A percentile compares a stretch with the other conserved stretches of the same genome.
Evolutionary conservation across 2,329 filamentous ascomycete genomes (phyloP).

Genomic region (Phialemonium atrogriseum): DNA sequence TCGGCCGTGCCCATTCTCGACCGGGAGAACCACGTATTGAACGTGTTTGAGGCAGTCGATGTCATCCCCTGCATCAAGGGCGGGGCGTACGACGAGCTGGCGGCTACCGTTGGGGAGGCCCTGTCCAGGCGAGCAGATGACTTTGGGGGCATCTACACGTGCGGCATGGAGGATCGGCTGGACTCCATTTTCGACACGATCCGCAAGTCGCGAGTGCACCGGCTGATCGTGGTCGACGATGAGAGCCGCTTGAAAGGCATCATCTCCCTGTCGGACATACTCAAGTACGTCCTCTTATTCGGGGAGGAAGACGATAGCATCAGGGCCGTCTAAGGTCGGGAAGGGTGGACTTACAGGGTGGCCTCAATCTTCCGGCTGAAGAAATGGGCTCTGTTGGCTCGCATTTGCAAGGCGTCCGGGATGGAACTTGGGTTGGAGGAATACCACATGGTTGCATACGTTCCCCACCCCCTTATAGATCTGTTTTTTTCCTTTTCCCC

Average conservation of each 20-base stretch:
- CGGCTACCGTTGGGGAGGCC: conserved; percentile 79
- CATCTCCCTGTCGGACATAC: conserved; percentile 89
- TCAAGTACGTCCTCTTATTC: conserved; percentile 85
- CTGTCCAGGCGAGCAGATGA: conserved; percentile 81
- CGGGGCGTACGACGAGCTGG: conserved; percentile 83
- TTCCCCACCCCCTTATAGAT: conserved; percentile 14
- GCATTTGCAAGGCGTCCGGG: conserved; percentile 19
- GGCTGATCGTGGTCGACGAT: conserved; percentile 88
- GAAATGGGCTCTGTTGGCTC: no score
- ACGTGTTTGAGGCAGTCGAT: conserved; percentile 96
- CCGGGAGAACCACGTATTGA: conserved; percentile 66
- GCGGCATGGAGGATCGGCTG: conserved; percentile 80
- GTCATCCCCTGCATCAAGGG: conserved; percentile 95
- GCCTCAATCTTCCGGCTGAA: no score
- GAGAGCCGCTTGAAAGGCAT: conserved; percentile 78
- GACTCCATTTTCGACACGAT: conserved; percentile 97
- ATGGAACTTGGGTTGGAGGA: conserved; percentile 9
- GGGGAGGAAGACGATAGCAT: conserved; percentile 53
- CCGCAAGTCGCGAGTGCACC: conserved; percentile 87
- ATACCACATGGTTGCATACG: conserved; percentile 17
- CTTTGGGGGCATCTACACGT: conserved; percentile 95
- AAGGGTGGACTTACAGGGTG: no score
- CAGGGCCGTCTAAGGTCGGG: conserved; percentile 6
- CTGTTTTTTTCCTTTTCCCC: conserved; percentile 9
- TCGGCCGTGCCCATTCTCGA: conserved; percentile 93